A percentile compares a stretch with the other conserved stretches of the same genome.
phyloP scores from a whole-genome alignment of 768 basidiomycete genomes.

The Fibroporia radiculosa region DNA sequence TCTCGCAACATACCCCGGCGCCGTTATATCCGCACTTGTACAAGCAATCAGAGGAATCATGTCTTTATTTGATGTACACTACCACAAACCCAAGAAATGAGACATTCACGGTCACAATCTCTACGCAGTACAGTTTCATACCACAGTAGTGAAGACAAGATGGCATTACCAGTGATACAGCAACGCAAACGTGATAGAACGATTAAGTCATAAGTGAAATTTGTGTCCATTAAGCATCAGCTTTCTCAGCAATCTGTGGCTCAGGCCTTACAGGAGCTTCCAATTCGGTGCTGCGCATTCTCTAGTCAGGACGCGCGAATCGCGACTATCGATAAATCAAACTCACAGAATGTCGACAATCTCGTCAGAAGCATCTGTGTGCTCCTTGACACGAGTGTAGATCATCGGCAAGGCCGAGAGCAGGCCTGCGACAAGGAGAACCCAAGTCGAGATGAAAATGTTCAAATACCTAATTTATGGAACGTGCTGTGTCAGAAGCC shows the following conservation, averaged over 20 bases:
- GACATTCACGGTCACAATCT: too few species aligned
- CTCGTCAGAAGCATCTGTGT: conserved; percentile 30
- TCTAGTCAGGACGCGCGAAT: not conserved
- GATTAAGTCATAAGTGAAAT: too few species aligned
- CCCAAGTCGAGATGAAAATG: conserved; percentile 70
- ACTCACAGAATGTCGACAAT: conserved; percentile 6
- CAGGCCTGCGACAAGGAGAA: conserved; percentile 56
- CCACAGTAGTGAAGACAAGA: too few species aligned
- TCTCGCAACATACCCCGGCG: too few species aligned
- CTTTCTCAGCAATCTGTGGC: not conserved
- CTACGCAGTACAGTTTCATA: too few species aligned
- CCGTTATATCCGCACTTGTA: too few species aligned
- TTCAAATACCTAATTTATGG: conserved; percentile 45
- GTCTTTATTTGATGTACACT: too few species aligned
- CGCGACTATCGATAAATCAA: not conserved
- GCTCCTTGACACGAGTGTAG: conserved; percentile 58
- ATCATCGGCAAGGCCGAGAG: conserved; percentile 70
- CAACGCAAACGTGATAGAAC: too few species aligned
- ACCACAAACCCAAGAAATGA: too few species aligned
- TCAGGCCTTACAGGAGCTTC: not conserved
- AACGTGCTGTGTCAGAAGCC: not conserved
- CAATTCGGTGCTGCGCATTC: not conserved
- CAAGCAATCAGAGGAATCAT: too few species aligned
- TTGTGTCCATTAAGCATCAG: too few species aligned
- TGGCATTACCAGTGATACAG: too few species aligned